Evolutionary conservation across 1,284 basidiomycete species (phyloP), one percentile per base, ranked within the genome.

Genomic region (Acaromyces ingoldii): DNA sequence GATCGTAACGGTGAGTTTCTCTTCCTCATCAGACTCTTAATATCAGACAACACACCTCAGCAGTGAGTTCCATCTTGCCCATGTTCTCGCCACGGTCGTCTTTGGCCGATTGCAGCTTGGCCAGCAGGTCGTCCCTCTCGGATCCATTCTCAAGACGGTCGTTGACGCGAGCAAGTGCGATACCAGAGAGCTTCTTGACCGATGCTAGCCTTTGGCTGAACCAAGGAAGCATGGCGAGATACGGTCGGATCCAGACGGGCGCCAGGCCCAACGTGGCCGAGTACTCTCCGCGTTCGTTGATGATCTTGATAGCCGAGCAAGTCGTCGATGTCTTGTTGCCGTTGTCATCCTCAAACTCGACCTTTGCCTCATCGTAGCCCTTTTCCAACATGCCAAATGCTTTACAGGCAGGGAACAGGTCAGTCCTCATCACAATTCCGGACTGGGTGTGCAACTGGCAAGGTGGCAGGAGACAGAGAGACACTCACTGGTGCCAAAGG

Each of bases 281-380:
- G 75, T 82, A 91, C 72, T 91, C 89, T 51, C 91, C 91, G 21
- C 91, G 86, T 55, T 86, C 86, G 75, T 93, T 92, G 51, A 95
- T 81, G 60, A 92, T 89, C 70, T 86, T 78, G 40, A 92, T 84
- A 10, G 89, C 91, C 2, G 88, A 86, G 49, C 90, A 84, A 67
- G 85, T 79, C 29, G 81, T 59, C 22, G 55, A 52, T 49, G 49
- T 33, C 36, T 62, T 62, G 37, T 72, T 40, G 82, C 80, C 52
- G 83, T 80, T 33, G 70, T 75, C 17, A 76, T 70, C 33, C 60
- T 68, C 83, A 25, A 80, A 77, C 42, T 80, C 69, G 19, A 78
- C 77, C 3, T 78, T 78, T 1, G 87, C 89, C 10, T 83, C 81
- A 73, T 91, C 89, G 53, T 82, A 82, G 33, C 82, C 85, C 4